A percentile compares a stretch with the other conserved stretches of the same genome.
Evolutionary conservation across 352 stramenopile genomes (phyloP).

Genomic region (Phytophthora fragariaefolia): DNA sequence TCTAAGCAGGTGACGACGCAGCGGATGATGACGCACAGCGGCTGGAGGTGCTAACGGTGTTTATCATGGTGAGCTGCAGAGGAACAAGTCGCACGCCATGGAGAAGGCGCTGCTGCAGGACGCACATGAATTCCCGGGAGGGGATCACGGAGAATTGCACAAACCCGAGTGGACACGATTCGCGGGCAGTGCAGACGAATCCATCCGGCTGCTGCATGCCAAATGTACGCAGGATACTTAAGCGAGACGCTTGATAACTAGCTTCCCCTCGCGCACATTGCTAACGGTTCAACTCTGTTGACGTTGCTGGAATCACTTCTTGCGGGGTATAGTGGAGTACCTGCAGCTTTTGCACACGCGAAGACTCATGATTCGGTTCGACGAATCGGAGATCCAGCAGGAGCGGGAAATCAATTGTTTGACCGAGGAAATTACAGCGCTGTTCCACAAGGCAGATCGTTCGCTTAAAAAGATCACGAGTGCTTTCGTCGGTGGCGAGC

Average conservation of each 20-base stretch:
- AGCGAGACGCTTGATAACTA: too few species aligned
- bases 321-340: conserved; percentile 65
- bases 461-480: conserved; percentile 76
- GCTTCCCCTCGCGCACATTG: too few species aligned
- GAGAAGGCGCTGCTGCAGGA: conserved; percentile 74
- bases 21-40: too few species aligned
- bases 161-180: conserved; percentile 73
- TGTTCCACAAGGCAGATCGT: conserved; percentile 76
- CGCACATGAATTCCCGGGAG: conserved; percentile 39
- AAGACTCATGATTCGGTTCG: conserved; percentile 85
- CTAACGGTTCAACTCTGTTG: neutral
- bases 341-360: conserved; percentile 80
- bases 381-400: conserved; percentile 67
- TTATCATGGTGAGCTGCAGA: conserved; percentile 32
- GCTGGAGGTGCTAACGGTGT: too few species aligned
- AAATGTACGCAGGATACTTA: conserved; percentile 55
- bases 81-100: conserved; percentile 60
- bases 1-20: conserved; percentile 52
- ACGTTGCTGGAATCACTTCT: neutral
- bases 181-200: conserved; percentile 69
- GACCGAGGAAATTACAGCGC: conserved; percentile 63
- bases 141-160: conserved; percentile 40
- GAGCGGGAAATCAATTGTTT: conserved; percentile 77
- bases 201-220: conserved; percentile 64
- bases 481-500: conserved; percentile 57